A percentile compares a stretch with the other conserved stretches of the same genome.
Conservation (phyloP, 2,329 filamentous ascomycete species). For the Fusarium sp. region DNA sequence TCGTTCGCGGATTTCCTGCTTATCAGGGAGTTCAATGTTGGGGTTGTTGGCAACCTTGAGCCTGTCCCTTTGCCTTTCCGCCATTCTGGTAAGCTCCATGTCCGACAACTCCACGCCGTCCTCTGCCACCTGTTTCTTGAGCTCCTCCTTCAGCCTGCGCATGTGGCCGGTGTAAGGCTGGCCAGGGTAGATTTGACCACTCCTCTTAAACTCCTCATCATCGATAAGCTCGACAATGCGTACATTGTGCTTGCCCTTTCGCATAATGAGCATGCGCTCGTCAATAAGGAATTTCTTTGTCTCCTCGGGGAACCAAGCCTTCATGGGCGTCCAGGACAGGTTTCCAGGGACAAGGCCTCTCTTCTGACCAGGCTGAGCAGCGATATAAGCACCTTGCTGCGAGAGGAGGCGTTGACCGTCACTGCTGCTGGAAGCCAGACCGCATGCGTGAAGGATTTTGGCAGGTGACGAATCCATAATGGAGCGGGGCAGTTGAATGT, state of each 20-base stretch:
- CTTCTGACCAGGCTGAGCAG: constrained; percentile 60
- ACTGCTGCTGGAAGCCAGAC: constrained; percentile 66
- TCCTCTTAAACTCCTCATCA: constrained; percentile 65
- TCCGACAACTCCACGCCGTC: constrained; percentile 48
- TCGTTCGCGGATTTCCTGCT: constrained; percentile 49
- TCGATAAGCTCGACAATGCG: constrained; percentile 70
- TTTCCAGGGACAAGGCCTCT: constrained; percentile 61
- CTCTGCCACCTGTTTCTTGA: constrained; percentile 53
- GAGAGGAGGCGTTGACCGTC: constrained; percentile 70
- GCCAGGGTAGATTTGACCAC: constrained; percentile 65
- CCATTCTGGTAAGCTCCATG: constrained; percentile 44
- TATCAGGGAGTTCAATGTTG: constrained; percentile 55
- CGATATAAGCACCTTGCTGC: constrained; percentile 70
- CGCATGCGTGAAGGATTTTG: constrained; percentile 69
- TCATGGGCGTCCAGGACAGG: constrained; percentile 72
- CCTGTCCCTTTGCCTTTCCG: constrained; percentile 32
- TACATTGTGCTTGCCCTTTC: constrained; percentile 73
- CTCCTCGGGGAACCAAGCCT: constrained; percentile 67
- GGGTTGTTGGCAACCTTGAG: constrained; percentile 56
- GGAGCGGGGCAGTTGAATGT: constrained; percentile 70
- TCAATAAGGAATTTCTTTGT: constrained; percentile 72
- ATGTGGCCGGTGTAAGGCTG: constrained; percentile 63
- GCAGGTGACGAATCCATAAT: constrained; percentile 69
- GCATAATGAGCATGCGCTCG: constrained; percentile 68
- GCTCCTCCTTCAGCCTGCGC: constrained; percentile 56